Evolutionary conservation across 2,329 filamentous ascomycete genomes (phyloP).

Genomic region (Monosporascus sp.): DNA sequence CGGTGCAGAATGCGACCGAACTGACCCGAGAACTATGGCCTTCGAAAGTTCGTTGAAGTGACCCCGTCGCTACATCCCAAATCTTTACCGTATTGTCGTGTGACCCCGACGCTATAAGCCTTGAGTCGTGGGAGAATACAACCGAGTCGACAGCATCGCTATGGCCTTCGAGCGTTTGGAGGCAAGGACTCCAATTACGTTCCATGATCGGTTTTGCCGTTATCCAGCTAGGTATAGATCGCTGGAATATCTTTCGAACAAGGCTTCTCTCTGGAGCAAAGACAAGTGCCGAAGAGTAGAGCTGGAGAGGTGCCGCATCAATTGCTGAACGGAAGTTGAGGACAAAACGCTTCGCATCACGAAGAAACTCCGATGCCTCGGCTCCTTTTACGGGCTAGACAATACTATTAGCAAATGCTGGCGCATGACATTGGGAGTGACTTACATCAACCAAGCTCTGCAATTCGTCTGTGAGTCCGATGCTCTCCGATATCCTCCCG

Average conservation of each 20-base stretch:
- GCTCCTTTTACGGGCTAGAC: not conserved
- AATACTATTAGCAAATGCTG: not conserved
- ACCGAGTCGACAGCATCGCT: not conserved
- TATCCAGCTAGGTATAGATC: too few relatives aligned
- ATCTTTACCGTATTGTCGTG: too few relatives aligned
- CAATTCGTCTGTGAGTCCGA: not conserved
- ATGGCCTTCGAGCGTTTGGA: too few relatives aligned
- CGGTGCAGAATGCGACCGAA: not conserved
- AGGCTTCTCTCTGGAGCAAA: not conserved
- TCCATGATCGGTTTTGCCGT: too few relatives aligned
- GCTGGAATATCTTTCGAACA: not conserved
- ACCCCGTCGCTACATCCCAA: not conserved
- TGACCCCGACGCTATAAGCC: not conserved
- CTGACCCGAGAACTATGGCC: not conserved
- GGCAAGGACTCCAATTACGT: not conserved
- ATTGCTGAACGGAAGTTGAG: not conserved
- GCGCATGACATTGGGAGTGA: not conserved
- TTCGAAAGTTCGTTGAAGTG: not conserved
- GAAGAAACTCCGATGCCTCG: not conserved
- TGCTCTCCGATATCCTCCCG: not conserved
- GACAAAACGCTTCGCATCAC: not conserved
- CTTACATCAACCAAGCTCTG: not conserved
- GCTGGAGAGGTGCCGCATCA: not conserved
- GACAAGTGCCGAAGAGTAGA: not conserved
- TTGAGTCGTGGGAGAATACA: not conserved